Evolutionary conservation across 768 basidiomycete species (phyloP).

Genomic region (Mrakia hoshinonis): DNA sequence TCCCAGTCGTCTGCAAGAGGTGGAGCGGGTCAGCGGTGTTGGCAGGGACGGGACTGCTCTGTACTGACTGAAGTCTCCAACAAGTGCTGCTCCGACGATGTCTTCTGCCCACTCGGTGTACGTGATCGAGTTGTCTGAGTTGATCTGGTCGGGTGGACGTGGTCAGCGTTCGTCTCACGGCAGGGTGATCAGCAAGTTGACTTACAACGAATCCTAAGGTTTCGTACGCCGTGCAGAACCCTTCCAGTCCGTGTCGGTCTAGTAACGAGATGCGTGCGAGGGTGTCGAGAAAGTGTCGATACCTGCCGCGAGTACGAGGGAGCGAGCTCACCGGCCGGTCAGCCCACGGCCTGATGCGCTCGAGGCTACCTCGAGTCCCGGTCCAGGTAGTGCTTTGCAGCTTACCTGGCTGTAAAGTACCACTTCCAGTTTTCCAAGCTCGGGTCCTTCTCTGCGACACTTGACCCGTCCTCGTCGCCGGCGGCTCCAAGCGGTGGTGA

Average conservation of each 20-base stretch:
- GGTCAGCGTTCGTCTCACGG: neutral
- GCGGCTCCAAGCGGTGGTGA: neutral
- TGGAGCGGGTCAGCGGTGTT: neutral
- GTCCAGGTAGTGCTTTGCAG: neutral
- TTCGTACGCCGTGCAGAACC: neutral
- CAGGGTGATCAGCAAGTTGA: too few species aligned
- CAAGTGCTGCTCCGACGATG: conserved; percentile 5
- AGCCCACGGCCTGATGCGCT: too few species aligned
- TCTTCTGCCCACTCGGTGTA: conserved; percentile 27
- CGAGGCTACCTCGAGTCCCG: too few species aligned
- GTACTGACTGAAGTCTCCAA: conserved; percentile 28
- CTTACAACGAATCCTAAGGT: conserved; percentile 21
- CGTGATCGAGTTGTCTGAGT: conserved; percentile 22
- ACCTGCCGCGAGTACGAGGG: conserved; percentile 7
- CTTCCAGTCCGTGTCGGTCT: neutral
- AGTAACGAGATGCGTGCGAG: neutral
- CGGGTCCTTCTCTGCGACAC: conserved; percentile 10
- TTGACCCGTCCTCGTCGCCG: conserved; percentile 10
- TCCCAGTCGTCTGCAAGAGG: neutral
- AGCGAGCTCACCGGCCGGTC: too few species aligned
- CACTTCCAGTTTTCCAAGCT: conserved; percentile 21
- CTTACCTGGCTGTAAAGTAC: conserved; percentile 25
- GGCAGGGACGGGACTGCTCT: neutral
- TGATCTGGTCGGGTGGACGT: neutral
- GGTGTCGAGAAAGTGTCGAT: conserved; percentile 15